Base-by-base conservation (phyloP, 768 basidiomycete species). In the Dioszegia crocea region DNA sequence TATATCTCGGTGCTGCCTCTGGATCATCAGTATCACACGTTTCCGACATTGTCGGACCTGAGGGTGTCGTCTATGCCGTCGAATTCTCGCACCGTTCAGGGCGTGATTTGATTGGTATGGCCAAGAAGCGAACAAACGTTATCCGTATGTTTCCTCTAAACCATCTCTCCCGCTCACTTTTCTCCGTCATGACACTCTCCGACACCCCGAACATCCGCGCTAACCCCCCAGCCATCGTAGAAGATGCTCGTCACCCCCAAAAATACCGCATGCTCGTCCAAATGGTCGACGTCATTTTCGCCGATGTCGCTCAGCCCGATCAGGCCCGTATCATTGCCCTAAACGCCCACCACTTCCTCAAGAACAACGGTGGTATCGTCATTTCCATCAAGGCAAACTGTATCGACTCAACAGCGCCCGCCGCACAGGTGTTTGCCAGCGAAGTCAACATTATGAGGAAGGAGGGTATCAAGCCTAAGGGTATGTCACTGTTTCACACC, bases 361-460 rank as follows among this genome's bases (percentile, higher is more conserved):
- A 94, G 78, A 87, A 93, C 77, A 84, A 84, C 29, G 96, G 96
- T 1, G 90, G 96, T 70, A 81, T 84, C 68, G 86, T 99, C 68
- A 91, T 99, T 64, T 98, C 94, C 55, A 96, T 99, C 84, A 99
- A 99, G 81, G 96, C 96, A 29, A 91, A 88, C 70, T 99, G 96
- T 82, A 88, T 99, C 77, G 96, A 99, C 78, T 97, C 91, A 41
- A 97, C 93, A n/a, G 84, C 83, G 2, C 85, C 90, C 2, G 85
- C 96, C 10, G 89, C 91, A 63, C 86, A 85, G 24, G 87, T 98
- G 46, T 99, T 98, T 69, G 87, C 90, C 1, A 79, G 82, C 36
- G 91, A 98, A 79, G 88, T 97, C 40, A 84, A 91, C 75, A 83
- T 80, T 62, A 81, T 98, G 71, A 85, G 87, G 76, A 81, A 82